Base-by-base conservation (phyloP, 306 rosid genomes). In the Biancaea sappan region DNA sequence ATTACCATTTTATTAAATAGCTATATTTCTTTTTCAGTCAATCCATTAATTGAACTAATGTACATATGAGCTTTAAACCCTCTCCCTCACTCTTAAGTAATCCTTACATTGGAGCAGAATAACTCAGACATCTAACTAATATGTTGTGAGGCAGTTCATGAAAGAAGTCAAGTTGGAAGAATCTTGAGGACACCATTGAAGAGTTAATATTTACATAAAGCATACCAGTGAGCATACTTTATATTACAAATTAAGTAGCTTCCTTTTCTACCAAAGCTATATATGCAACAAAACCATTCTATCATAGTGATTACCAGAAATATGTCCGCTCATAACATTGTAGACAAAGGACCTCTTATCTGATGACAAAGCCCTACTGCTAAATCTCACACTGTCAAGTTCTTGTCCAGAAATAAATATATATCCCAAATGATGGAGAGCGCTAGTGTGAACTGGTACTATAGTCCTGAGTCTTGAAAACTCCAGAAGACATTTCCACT, bases 401-500 rank as follows among this genome's bases (percentile, higher is more conserved):
- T 18, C 16, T 71, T 7, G 44, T 26, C 54, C 7, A 46, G 13
- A 26, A 2, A 44, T 13, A 47, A 22, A 38, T 64, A 43, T 64
- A 43, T 22, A 9, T 6, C 57, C 21, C 56, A 60, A 19, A 60
- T 24, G 51, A 66, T 71, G 72, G 25, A 69, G 28, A 59, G 37
- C 9, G 26, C 34, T 34, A 61, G 47, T 32, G 19, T 16, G 18
- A 73, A 73, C 56, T 37, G 29, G 21, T 32, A 1, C 14, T 6
- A 8, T 8, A 73, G 29, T 31, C 50, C 14, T 37, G 53, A 60
- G 32, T 32, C 79, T 51, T 10, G 41, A 25, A 38, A 63, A n/a
- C 10, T 22, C 8, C 2, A 69, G 61, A 14, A 15, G n/a, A n/a
- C n/a, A 38, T 69, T 48, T 13, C 31, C 37, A 79, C 16, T 25